Base-by-base conservation (phyloP, 345 rosid genomes). In the Capsella bursapastoris region DNA sequence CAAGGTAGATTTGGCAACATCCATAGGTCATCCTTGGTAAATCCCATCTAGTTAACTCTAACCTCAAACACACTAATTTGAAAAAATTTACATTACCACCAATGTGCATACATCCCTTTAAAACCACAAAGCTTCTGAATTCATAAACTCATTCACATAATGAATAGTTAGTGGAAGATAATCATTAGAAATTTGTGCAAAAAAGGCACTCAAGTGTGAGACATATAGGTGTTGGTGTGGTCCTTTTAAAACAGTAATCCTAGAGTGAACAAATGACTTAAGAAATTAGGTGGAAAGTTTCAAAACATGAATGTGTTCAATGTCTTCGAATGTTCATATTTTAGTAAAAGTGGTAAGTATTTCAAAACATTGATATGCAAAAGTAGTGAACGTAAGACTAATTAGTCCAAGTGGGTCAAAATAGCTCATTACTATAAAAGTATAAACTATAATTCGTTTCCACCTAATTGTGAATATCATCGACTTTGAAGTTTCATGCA, bases 291-390 rank as follows among this genome's bases (percentile, higher is more conserved):
- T 43, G n/a, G n/a, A 43, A 43, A 43, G n/a, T 13, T 43, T 43
- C 47, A 13, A 43, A 41, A 41, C 47, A 12, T 41, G 15, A 43
- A 13, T 13, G 7, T 7, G 48, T 43, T 43, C 48, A 5, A 13
- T 43, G 16, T 14, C 15, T 13, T 44, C 48, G 5, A 44, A 40
- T 38, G 45, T 43, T 43, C 16, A 14, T 44, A 14, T 5, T 5
- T 44, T 7, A 44, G 48, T 44, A 44, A 13, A 44, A 14, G 48
- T 44, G 48, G 48, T 13, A 22, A 44, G 13, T 44, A 11, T 57
- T 38, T 51, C 25, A 22, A 71, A 71, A 51, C 34, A 51, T 51
- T 40, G n/a, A 40, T 5, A 45, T 45, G 50, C 18, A 45, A 15
- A 6, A 45, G 50, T 45, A 45, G 50, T 45, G 18, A 45, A 45